These are phyloP conservation scores for Rhodotorula diobovata DNA, from an alignment of 768 basidiomycete genomes.

Conservation along the genomic window DNA sequence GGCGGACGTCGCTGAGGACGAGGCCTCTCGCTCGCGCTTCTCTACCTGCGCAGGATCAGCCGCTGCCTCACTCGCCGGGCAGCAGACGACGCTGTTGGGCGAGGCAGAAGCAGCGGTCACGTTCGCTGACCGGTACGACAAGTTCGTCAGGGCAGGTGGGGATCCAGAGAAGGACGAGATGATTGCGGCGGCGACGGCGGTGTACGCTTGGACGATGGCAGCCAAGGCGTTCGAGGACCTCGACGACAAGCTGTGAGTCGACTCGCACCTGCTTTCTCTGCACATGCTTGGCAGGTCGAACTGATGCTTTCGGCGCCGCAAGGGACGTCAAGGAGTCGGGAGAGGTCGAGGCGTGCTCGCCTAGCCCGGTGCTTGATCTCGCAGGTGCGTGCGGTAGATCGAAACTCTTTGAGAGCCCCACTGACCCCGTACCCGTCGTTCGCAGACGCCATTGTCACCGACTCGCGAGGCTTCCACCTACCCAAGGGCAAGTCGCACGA, in stretches of 20 bases:
- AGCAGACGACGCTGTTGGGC: neutral
- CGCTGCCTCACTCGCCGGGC: neutral
- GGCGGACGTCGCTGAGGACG: constrained; percentile 7
- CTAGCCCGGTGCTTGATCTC: constrained; percentile 12
- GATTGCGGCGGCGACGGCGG: constrained; percentile 11
- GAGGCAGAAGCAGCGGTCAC: constrained; percentile 3
- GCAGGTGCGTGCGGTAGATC: constrained; percentile 1
- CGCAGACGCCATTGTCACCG: constrained; percentile 18
- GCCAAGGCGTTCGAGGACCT: constrained; percentile 11
- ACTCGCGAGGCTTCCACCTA: constrained; percentile 19
- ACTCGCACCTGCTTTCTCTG: no score
- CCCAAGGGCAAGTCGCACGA: constrained; percentile 12
- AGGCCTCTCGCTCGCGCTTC: neutral
- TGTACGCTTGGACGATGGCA: constrained; percentile 6
- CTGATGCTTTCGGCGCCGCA: neutral
- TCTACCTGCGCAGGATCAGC: neutral
- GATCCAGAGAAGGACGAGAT: constrained; percentile 6
- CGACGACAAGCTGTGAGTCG: constrained; percentile 14
- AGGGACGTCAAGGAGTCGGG: neutral
- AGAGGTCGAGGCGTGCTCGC: constrained; percentile 7
- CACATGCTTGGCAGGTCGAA: no score
- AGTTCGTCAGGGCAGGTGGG: neutral
- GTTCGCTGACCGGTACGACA: constrained; percentile 10
- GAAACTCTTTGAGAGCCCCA: neutral
- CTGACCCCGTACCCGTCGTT: neutral